Base-by-base conservation (phyloP, 2,329 filamentous ascomycete species). In the Nemania sp. region DNA sequence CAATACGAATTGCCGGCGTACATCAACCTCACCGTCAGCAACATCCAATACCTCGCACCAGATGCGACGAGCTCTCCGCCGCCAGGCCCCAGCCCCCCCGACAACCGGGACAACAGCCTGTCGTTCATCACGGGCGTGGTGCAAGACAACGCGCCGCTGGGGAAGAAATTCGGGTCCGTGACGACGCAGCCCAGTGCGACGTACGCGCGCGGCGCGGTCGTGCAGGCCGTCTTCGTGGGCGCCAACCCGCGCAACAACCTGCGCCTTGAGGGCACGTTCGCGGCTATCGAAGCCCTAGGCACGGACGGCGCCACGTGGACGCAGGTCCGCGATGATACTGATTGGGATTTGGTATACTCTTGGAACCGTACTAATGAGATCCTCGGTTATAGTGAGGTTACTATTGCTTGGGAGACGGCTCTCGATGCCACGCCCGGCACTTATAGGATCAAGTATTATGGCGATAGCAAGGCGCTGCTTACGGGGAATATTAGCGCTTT, bases 171-270 rank as follows among this genome's bases (percentile, higher is more conserved):
- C 64, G 93, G 93, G 37, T 78, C 85, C 36, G 81, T 91, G 1
- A 71, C 83, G 23, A 72, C 73, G 0, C 79, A 86, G 42, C 77
- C 81, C 1, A 66, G 72, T 0, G 67, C 78, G 9, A 73, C 75
- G 1, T 91, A 89, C 67, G 59, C 71, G 1, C 73, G 80, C 7
- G 90, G 90, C 3, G 78, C 82, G 26, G 75, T 76, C 3, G 82
- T 92, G 43, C 80, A 75, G 14, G 87, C 80, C 0, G 84, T 79
- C 0, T 97, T 97, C 70, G 82, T 93, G 2, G 93, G 87, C 14
- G 92, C 92, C 1, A 96, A 96, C 65, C 93, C 93, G 14, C 82
- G 93, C 24, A 97, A 97, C 70, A 89, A 96, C 60, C 81, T 97
- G 24, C 82, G 85, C 2, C 82, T 90, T 2, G 92, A 90, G 64